A percentile compares a stretch with the other conserved stretches of the same genome.
Evolutionary conservation across 2,329 filamentous ascomycete genomes (phyloP).

Genomic region (Ascocoryne sarcoides): DNA sequence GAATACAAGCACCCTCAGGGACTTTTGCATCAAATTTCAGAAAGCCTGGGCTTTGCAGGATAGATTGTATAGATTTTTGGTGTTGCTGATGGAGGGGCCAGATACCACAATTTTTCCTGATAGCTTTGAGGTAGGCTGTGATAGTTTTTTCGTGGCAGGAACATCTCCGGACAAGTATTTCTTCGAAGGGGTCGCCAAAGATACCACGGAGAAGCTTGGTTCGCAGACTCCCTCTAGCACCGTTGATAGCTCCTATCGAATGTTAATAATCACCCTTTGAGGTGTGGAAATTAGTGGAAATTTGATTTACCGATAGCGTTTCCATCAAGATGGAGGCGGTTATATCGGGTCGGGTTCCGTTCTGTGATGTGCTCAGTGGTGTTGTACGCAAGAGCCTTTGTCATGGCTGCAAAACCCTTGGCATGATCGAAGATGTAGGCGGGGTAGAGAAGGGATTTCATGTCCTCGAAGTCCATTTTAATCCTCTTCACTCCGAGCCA

Average conservation of each 20-base stretch:
- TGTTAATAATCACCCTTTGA: neutral
- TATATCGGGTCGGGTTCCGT: conserved; percentile 3
- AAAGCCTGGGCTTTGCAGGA: conserved; percentile 3
- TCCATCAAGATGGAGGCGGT: conserved; percentile 17
- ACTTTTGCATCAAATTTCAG: neutral
- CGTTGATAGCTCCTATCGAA: conserved; percentile 7
- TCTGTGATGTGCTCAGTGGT: conserved; percentile 3
- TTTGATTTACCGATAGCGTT: conserved; percentile 7
- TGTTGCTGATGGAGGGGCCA: conserved; percentile 5
- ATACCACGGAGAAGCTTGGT: conserved; percentile 5
- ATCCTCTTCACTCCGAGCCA: too few species aligned
- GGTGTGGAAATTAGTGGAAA: neutral
- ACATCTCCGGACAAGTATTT: neutral
- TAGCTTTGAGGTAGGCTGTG: conserved; percentile 1
- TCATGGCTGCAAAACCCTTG: conserved; percentile 6
- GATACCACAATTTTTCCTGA: conserved; percentile 8
- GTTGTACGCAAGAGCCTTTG: conserved; percentile 8
- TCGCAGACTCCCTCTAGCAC: conserved; percentile 7
- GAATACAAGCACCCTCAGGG: conserved; percentile 1
- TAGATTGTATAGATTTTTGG: conserved; percentile 3
- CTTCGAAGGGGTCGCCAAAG: conserved; percentile 2
- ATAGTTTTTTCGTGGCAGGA: conserved; percentile 4
- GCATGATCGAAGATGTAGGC: conserved; percentile 8
- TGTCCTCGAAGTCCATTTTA: neutral
- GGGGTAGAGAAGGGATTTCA: conserved; percentile 6